Base-by-base conservation (phyloP, 192 early-diverging fungal species). In the Rhizophagus sp. region DNA sequence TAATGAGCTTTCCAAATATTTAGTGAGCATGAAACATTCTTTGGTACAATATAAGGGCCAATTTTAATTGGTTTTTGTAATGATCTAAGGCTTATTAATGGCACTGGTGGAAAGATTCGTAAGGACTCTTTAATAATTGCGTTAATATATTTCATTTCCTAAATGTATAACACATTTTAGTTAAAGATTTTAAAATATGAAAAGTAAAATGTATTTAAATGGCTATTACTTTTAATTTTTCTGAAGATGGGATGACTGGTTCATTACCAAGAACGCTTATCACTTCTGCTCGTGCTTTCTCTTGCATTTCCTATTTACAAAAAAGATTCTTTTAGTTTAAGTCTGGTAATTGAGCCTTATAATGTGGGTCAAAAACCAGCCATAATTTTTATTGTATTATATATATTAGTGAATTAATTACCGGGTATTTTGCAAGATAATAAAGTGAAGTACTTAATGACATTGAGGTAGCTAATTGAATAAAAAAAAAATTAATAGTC, bases 141-240 rank as follows among this genome's bases (percentile, higher is more conserved):
- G 15, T 65, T 65, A 9, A 65, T 30, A 65, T 65, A 65, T 65
- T 65, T 65, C 27, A 65, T 27, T 65, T 65, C 64, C 64, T 65
- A 27, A 65, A 65, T 22, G 15, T 25, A 13, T 30, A 30, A n/a
- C 27, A 25, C 10, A 7, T 13, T 27, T 65, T 0, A 13, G 2
- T 65, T 11, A 27, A 13, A 25, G 25, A 22, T 65, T 15, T 9
- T 6, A 65, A 27, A 65, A 30, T 65, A 9, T 13, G 12, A 27
- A 65, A 47, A 41, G 10, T 47, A 27, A 65, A 24, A 65, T 30
- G 27, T 9, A 11, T 15, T 12, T 30, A 27, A 22, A 30, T 27
- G 6, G 30, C 4, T 47, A 19, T 65, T 65, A 65, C 64, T 8
- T 65, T 65, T 65, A 65, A 30, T 65, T 65, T 27, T 1, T 30